Conservation (phyloP, 208 protist genomes). For the Trypanosoma lewisi region DNA sequence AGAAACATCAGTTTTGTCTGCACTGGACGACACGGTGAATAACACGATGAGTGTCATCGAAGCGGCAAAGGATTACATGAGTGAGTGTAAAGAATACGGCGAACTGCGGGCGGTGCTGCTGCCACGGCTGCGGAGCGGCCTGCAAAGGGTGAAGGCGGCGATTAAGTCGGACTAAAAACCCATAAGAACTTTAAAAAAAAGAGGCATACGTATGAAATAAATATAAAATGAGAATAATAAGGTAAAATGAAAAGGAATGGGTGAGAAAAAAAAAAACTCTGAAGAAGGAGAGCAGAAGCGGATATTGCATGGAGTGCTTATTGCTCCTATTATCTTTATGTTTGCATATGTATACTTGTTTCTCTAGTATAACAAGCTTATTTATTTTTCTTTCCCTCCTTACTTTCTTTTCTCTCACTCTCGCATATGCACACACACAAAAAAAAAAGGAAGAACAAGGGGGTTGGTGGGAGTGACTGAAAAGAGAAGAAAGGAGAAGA, state of each 20-base stretch:
- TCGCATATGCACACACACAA: neutral
- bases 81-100: conserved; percentile 36
- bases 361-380: neutral
- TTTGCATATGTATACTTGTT: too few relatives aligned
- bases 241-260: neutral
- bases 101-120: conserved; percentile 44
- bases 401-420: neutral
- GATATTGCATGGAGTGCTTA: neutral
- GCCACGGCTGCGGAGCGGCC: conserved; percentile 29
- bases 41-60: conserved; percentile 65
- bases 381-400: neutral
- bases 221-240: neutral
- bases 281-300: neutral
- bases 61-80: conserved; percentile 73
- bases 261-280: neutral
- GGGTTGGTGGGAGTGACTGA: neutral
- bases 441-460: neutral
- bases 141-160: conserved; percentile 53
- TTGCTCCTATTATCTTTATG: neutral
- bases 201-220: neutral
- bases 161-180: conserved; percentile 14
- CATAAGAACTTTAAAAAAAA: neutral
- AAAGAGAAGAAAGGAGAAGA: neutral
- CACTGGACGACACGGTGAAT: conserved; percentile 53
- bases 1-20: too few relatives aligned